Base-by-base conservation (phyloP, 1,284 basidiomycete species). In the Puccinia horiana region DNA sequence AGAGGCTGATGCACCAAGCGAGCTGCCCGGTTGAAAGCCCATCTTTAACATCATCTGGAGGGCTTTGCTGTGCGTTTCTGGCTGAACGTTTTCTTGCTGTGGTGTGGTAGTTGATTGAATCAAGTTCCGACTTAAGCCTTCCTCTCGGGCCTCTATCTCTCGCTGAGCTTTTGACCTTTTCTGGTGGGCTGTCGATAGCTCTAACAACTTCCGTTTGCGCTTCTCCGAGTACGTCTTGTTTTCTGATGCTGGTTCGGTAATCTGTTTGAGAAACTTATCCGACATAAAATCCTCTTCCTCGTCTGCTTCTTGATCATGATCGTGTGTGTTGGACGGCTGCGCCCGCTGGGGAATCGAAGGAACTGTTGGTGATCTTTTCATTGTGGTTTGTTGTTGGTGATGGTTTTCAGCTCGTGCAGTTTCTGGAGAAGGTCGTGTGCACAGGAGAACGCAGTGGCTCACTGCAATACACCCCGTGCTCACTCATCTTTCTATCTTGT, bases 261-360 rank as follows among this genome's bases (percentile, higher is more conserved):
- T 40, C 32, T 69, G 40, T 40, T 72, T 47, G 47, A 82, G 20
- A 35, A 82, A 82, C 47, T 67, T 82, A 35, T 82, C 80, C n/a
- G 80, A 82, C 80, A 82, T 82, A 49, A 82, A 82, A 58, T 82
- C 80, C 18, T 82, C 80, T 42, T 82, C 80, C 14, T 75, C 58
- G 6, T 81, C 79, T 11, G 56, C 70, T 56, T 16, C 23, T 35
- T 32, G 23, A 29, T 72, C 20, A 42, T 44, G 37, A 42, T 69
- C 40, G 29, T 61, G 26, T 35, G 11, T 5, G 58, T 1, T 18
- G 18, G 16, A 14, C 58, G 58, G 29, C 29, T 61, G 18, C 58
- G 9, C 58, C 32, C 29, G 32, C 16, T 8, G 18, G 26, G 58
- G 32, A 32, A 18, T 61, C 32, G 29, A 61, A 12, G 23, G 8